Conservation (phyloP, 257 asterid genomes). For the Jacaranda mimosifolia region DNA sequence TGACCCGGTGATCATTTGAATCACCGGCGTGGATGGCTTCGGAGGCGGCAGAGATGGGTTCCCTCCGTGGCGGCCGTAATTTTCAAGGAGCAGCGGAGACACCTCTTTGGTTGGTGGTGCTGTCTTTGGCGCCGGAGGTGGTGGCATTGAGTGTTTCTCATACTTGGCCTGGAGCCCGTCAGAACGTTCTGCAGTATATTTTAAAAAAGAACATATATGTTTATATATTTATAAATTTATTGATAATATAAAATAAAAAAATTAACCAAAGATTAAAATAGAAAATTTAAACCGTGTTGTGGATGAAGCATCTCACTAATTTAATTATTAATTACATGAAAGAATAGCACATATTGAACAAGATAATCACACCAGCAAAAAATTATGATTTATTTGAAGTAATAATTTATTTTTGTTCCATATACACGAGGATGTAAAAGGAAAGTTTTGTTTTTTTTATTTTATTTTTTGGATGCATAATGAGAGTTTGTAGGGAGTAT, state of each 20-base stretch:
- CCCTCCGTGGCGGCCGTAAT: conserved; percentile 1
- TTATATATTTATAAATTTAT: too few species aligned
- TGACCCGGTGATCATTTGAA: not conserved
- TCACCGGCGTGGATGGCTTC: conserved; percentile 9
- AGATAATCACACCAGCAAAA: not conserved
- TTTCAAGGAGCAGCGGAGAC: not conserved
- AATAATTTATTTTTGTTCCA: too few species aligned
- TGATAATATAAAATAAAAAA: too few species aligned
- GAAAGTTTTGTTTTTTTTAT: too few species aligned
- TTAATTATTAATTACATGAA: not conserved
- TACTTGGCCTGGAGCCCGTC: not conserved
- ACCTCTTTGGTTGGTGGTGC: conserved; percentile 10
- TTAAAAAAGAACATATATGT: too few species aligned
- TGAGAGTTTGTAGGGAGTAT: not conserved
- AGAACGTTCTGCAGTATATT: not conserved
- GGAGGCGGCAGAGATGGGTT: conserved; percentile 31
- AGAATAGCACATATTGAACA: not conserved
- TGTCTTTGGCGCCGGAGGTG: conserved; percentile 2
- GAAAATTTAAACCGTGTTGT: too few species aligned
- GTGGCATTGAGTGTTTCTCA: not conserved
- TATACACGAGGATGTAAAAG: too few species aligned
- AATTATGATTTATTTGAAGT: too few species aligned
- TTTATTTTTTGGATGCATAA: too few species aligned
- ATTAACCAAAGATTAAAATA: too few species aligned
- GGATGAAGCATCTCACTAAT: not conserved